Evolutionary conservation across 805 yeast species (phyloP), one percentile per base, ranked within the genome.

Genomic region (Saccharomycopsis fodiens): DNA sequence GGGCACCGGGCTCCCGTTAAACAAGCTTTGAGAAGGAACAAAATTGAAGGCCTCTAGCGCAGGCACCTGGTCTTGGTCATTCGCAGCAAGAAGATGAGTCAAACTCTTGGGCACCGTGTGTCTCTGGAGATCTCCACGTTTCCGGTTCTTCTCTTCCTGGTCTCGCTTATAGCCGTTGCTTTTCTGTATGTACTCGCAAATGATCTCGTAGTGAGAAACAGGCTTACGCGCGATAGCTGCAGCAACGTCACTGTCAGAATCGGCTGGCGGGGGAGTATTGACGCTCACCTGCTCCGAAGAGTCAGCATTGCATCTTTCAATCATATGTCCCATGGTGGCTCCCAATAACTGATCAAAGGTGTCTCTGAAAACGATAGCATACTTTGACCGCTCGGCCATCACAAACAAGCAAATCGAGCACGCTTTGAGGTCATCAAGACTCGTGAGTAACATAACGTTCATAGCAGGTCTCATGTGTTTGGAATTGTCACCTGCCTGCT

Each of bases 261-360:
- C 36, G 55, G 54, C 41, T 59, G 62, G n/a, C 4, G 13, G 3
- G 13, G 15, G 8, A 6, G 16, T 36, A 15, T 36, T 36, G 20
- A 36, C 22, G 22, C 10, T 17, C n/a, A 76, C 66, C 22, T 76
- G 61, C 52, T 77, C 82, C 1, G 78, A 67, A 3, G 82, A 72
- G 57, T 76, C 78, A 1, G 81, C 79, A 0, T 82, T 82, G 64
- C 82, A 76, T 54, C 81, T 64, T 46, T 78, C 75, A 45, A 76
- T 74, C 54, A 79, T 61, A 54, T 79, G 78, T 41, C 78, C 80
- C 22, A 78, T 69, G 0, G 85, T 79, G 5, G 83, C 82, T 53
- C 70, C 67, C 78, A 78, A 74, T 47, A 79, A 60, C 53, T 77
- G 81, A 56, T 79, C 86, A 61, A 79, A 79, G 1, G 82, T 77